Percentiles rank a stretch among this genome's conserved stretches.
Evolutionary conservation across 192 early-diverging fungal genomes (phyloP).

Genomic region (Backusella australiensis): DNA sequence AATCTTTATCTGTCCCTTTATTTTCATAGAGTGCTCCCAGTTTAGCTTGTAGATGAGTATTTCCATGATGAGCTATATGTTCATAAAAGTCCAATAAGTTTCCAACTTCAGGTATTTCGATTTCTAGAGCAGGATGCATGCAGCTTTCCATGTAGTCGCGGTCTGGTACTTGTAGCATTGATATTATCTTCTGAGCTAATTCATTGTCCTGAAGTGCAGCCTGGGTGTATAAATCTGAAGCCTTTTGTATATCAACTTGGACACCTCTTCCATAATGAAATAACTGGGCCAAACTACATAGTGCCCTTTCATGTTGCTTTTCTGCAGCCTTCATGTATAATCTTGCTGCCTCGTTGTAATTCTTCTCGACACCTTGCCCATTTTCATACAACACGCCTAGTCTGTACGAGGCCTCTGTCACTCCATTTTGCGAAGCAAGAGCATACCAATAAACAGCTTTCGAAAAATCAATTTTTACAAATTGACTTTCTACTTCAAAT

Average conservation of each 20-base stretch:
- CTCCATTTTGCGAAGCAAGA: background rate
- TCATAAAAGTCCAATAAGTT: too few species aligned
- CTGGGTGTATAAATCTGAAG: background rate
- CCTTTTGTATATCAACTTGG: background rate
- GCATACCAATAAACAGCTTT: too few species aligned
- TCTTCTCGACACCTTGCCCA: background rate
- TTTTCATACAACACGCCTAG: background rate
- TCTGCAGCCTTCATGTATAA: background rate
- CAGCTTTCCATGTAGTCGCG: background rate
- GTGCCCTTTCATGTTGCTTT: background rate
- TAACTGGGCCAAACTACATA: background rate
- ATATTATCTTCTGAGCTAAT: background rate
- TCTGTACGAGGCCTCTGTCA: background rate
- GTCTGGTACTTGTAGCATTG: background rate
- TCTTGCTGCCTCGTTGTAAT: background rate
- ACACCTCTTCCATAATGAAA: background rate
- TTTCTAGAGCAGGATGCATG: background rate
- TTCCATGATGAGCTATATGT: background rate
- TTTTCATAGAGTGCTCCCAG: background rate
- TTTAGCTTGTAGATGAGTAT: background rate
- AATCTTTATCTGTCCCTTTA: background rate
- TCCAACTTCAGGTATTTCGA: too few species aligned
- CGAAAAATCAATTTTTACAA: too few species aligned
- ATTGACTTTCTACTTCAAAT: too few species aligned
- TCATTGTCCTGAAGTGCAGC: background rate